Percentiles rank a stretch among this genome's conserved stretches.
These are phyloP conservation scores for Suillus luteus DNA, from an alignment of 768 basidiomycete genomes.

Conservation along the genomic window DNA sequence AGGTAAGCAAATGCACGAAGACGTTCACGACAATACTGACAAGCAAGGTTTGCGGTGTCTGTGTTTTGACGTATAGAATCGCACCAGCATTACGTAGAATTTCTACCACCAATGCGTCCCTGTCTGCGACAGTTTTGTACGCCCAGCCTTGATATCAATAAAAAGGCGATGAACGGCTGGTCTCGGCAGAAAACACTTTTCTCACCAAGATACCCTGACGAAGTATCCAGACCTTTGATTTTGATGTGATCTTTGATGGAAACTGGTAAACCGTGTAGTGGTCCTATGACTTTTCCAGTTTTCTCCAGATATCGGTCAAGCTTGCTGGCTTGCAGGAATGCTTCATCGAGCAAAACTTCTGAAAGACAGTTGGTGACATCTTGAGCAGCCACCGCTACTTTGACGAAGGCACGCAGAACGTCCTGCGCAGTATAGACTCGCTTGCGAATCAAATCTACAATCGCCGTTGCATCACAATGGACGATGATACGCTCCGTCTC, in stretches of 20 bases:
- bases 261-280: slow-evolving; percentile 46
- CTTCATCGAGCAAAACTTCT: slow-evolving; percentile 59
- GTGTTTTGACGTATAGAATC: slow-evolving; percentile 48
- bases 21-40: slow-evolving; percentile 33
- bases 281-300: slow-evolving; percentile 52
- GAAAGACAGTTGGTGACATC: slow-evolving; percentile 52
- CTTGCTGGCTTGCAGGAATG: slow-evolving; percentile 46
- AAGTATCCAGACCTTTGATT: slow-evolving; percentile 43
- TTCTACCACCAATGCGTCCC: slow-evolving; percentile 45
- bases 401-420: slow-evolving; percentile 30
- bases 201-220: slow-evolving; percentile 34
- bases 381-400: slow-evolving; percentile 31
- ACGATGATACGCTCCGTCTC: slow-evolving; percentile 30
- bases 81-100: slow-evolving; percentile 49
- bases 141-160: slow-evolving; percentile 38
- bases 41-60: slow-evolving; percentile 50
- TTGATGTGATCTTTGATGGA: slow-evolving; percentile 52
- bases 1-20: slow-evolving; percentile 15
- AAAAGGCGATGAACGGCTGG: slow-evolving; percentile 24
- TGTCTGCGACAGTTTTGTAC: slow-evolving; percentile 36
- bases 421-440: slow-evolving; percentile 27
- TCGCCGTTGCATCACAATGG: slow-evolving; percentile 32
- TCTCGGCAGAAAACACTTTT: background rate
- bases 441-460: slow-evolving; percentile 25
- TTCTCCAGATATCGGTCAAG: slow-evolving; percentile 47